phyloP scores from a whole-genome alignment of 495 filamentous ascomycete species.

The Aspergillus bertholletiae region DNA sequence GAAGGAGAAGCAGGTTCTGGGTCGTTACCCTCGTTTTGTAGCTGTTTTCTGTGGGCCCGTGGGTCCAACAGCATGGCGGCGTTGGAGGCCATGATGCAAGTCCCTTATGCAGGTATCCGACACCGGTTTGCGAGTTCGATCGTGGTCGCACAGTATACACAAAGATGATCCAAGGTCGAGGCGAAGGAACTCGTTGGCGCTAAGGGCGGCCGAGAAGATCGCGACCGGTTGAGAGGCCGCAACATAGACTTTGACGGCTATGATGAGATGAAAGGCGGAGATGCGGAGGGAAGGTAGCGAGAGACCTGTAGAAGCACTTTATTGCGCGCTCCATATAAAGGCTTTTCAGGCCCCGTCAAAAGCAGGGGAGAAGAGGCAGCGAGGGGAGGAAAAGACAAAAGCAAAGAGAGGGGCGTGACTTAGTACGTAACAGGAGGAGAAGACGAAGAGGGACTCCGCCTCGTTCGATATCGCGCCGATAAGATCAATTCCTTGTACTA shows the following conservation, averaged over 20 bases:
- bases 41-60: conserved; percentile 31
- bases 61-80: conserved; percentile 44
- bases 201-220: background rate
- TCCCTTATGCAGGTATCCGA: conserved; percentile 12
- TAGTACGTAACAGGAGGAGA: background rate
- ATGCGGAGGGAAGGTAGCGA: background rate
- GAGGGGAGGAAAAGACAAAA: conserved; percentile 12
- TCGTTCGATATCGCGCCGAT: background rate
- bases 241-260: background rate
- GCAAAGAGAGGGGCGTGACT: background rate
- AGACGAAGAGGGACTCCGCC: background rate
- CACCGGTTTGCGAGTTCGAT: background rate
- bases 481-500: background rate
- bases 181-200: background rate
- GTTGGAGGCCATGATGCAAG: conserved; percentile 36
- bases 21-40: conserved; percentile 33
- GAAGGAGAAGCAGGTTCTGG: conserved; percentile 7
- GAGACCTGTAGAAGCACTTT: background rate
- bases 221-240: background rate
- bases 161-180: no score
- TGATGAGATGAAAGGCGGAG: background rate
- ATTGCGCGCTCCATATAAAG: background rate
- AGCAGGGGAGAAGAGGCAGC: background rate
- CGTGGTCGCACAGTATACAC: background rate
- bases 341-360: background rate